Conservation (phyloP, 257 asterid genomes). For the Rauvolfia tetraphylla region DNA sequence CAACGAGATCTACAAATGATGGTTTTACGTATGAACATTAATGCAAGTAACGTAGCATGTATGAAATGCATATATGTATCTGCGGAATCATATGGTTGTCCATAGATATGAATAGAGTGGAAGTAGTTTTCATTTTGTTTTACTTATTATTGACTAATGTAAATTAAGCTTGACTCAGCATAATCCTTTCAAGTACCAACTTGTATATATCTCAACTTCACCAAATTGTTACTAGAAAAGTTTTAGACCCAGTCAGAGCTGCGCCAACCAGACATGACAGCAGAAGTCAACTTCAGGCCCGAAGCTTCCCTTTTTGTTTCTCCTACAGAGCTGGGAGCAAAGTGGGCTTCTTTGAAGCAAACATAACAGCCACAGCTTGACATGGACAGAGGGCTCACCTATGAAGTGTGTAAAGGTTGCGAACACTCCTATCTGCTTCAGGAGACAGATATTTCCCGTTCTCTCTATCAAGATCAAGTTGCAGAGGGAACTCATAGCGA, state of each 20-base stretch:
- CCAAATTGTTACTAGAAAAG: not conserved
- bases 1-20: not conserved
- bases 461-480: slow-evolving; percentile 93
- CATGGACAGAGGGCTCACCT: slow-evolving; percentile 43
- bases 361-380: not conserved
- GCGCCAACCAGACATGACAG: not conserved
- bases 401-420: slow-evolving; percentile 87
- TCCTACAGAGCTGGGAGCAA: not conserved
- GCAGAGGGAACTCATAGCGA: slow-evolving; percentile 92
- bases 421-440: slow-evolving; percentile 88
- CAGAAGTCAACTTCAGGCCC: not conserved
- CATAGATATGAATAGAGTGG: not conserved
- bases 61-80: not conserved
- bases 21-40: not conserved
- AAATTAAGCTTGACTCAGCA: not conserved
- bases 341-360: not conserved
- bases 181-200: not conserved
- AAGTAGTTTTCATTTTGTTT: not conserved
- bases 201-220: not conserved
- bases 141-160: not conserved
- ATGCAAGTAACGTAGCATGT: not conserved
- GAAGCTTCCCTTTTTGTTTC: not conserved
- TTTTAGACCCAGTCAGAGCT: not conserved
- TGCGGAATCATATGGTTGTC: not conserved
- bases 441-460: slow-evolving; percentile 92